Base-by-base conservation (phyloP, 345 rosid genomes). In the Syzygium aromaticum region DNA sequence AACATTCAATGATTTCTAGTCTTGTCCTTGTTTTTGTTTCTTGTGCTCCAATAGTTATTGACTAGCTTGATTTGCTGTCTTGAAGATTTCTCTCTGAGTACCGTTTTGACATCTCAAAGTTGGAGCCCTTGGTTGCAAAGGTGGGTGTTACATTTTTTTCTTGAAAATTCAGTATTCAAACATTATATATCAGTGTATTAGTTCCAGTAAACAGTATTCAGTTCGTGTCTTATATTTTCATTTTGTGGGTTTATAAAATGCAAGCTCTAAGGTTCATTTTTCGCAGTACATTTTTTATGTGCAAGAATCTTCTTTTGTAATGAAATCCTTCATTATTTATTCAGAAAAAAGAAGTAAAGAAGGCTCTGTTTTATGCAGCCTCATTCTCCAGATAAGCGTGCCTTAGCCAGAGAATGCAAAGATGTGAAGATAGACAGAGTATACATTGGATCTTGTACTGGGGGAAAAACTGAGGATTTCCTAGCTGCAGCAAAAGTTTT, bases 401-500 rank as follows among this genome's bases (percentile, higher is more conserved):
- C 98, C 89, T 90, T 95, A 90, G 99, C 99, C 89, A 96, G 99
- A 92, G 99, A 98, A 92, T 98, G 98, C 94, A 95, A 96, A 93
- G 98, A 98, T 91, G 98, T 98, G 90, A 98, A 98, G 92, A 95
- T 98, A 84, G 99, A 96, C 93, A 92, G 99, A 90, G 99, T 98
- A 78, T 98, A 96, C 88, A 98, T 98, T 30, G 99, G 99, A 88
- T 98, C 99, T 86, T 98, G 99, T 91, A 98, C 99, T n/a, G 99
- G 99, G 85, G 99, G 99, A 40, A 98, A 96, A 91, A 95, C 98
- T 0, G 98, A 95, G 89, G 99, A 95, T 90, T 98, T 98, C 87
- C 91, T 98, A 88, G 99, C 99, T 87, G 99, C 95, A 59, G 99
- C 99, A 57, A 95, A 93, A 95, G 94, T 98, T 77, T 92, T 98